A percentile compares a stretch with the other conserved stretches of the same genome.
Evolutionary conservation across 768 basidiomycete genomes (phyloP).

Genomic region (Strobilomyces confusus): DNA sequence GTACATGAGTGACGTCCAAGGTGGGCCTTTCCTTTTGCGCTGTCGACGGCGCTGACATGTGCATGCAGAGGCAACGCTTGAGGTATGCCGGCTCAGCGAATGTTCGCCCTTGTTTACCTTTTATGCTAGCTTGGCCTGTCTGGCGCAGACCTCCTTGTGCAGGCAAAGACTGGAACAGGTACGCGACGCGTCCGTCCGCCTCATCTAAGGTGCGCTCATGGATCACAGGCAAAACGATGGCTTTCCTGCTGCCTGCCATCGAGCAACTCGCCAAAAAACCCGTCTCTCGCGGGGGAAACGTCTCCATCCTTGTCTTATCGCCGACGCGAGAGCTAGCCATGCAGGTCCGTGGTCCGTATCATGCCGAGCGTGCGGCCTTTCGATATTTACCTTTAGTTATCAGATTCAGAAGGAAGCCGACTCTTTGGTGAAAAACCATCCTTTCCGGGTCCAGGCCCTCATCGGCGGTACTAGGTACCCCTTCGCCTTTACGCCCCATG

Average conservation of each 20-base stretch:
- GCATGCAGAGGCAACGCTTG: slow-evolving; percentile 38
- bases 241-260: slow-evolving; percentile 72
- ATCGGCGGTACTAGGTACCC: slow-evolving; percentile 54
- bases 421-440: slow-evolving; percentile 38
- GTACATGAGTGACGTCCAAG: slow-evolving; percentile 47
- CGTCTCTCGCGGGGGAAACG: slow-evolving; percentile 15
- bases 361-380: not conserved
- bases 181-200: slow-evolving; percentile 17
- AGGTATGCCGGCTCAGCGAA: slow-evolving; percentile 20
- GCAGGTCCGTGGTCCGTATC: slow-evolving; percentile 60
- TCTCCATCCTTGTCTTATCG: slow-evolving; percentile 63
- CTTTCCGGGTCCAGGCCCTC: slow-evolving; percentile 42
- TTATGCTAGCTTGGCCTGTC: slow-evolving; percentile 34
- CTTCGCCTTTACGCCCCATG: not conserved
- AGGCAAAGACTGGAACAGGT: slow-evolving; percentile 62
- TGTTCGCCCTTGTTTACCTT: slow-evolving; percentile 1
- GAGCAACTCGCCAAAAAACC: slow-evolving; percentile 56
- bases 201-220: not conserved
- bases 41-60: not conserved
- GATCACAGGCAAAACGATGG: slow-evolving; percentile 58
- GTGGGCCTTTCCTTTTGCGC: slow-evolving; percentile 18
- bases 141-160: slow-evolving; percentile 45
- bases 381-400: slow-evolving; percentile 24
- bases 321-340: slow-evolving; percentile 74
- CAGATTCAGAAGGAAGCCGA: slow-evolving; percentile 61